Conservation (phyloP, 164 flowering plant genomes). For the Vitis cinerea region DNA sequence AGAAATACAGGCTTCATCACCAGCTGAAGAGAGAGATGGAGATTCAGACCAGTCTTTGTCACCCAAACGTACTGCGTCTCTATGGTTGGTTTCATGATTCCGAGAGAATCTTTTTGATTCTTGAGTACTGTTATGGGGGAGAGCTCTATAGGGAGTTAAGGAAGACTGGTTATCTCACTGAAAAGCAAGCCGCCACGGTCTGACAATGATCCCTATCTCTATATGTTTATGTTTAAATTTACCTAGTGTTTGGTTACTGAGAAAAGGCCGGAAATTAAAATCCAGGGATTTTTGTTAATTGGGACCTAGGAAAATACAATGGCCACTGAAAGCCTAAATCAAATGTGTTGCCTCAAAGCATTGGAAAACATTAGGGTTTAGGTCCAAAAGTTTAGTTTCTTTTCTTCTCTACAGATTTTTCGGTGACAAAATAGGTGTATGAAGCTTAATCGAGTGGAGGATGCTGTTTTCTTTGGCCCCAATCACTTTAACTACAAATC, state of each 20-base stretch:
- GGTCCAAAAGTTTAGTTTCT: too few species aligned
- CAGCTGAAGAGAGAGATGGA: slow-evolving; percentile 89
- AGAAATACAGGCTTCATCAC: slow-evolving; percentile 64
- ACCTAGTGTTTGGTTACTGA: not conserved
- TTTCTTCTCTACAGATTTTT: too few species aligned
- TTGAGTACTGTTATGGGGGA: slow-evolving; percentile 87
- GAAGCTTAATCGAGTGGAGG: too few species aligned
- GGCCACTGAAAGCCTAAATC: too few species aligned
- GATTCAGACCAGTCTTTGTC: slow-evolving; percentile 69
- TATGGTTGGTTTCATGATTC: slow-evolving; percentile 87
- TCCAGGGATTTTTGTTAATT: too few species aligned
- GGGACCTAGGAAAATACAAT: too few species aligned
- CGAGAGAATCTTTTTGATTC: slow-evolving; percentile 74
- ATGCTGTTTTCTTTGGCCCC: not conserved
- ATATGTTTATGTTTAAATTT: not conserved
- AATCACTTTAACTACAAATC: too few species aligned
- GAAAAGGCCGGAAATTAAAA: not conserved
- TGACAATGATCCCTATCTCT: not conserved
- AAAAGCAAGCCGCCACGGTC: slow-evolving; percentile 83
- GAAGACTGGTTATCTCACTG: slow-evolving; percentile 48
- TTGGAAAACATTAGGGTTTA: too few species aligned
- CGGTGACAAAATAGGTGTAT: too few species aligned
- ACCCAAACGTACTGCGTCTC: slow-evolving; percentile 82
- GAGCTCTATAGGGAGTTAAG: slow-evolving; percentile 71
- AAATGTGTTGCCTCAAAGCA: too few species aligned